These are phyloP conservation scores for Monosporascus sp. DNA, from an alignment of 2,329 filamentous ascomycete genomes.

Conservation along the genomic window DNA sequence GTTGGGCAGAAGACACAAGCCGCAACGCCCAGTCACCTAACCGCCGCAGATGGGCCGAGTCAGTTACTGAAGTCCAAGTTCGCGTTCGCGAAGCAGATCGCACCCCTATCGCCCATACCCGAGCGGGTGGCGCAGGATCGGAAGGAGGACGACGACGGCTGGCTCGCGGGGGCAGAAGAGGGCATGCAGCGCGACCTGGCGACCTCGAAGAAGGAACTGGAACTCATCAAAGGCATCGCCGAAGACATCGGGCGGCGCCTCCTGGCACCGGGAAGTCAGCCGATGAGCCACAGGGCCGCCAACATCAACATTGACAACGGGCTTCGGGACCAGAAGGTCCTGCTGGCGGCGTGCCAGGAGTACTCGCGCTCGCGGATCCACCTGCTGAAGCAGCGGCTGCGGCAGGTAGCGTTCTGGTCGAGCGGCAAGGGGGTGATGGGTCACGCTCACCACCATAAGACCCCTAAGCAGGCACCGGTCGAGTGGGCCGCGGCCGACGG, in stretches of 20 bases:
- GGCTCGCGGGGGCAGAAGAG: constrained; percentile 14
- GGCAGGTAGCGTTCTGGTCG: constrained; percentile 19
- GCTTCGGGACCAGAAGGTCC: constrained; percentile 9
- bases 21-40: not conserved
- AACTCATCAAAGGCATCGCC: constrained; percentile 17
- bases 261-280: not conserved
- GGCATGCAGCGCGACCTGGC: constrained; percentile 17
- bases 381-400: constrained; percentile 20
- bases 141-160: constrained; percentile 8
- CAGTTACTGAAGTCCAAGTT: constrained; percentile 4
- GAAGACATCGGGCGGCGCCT: constrained; percentile 11
- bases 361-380: constrained; percentile 17
- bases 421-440: constrained; percentile 6
- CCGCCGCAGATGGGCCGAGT: not conserved
- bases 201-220: constrained; percentile 20
- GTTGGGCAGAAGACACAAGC: not conserved
- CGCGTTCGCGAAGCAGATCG: constrained; percentile 6
- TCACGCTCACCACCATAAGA: not conserved
- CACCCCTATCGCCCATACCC: not conserved
- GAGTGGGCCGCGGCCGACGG: constrained; percentile 20
- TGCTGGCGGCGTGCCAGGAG: constrained; percentile 21
- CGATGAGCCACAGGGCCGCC: not conserved
- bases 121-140: not conserved
- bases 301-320: not conserved
- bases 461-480: constrained; percentile 15